phyloP scores from a whole-genome alignment of 2,329 filamentous ascomycete species.

The Ophiostoma ips region DNA sequence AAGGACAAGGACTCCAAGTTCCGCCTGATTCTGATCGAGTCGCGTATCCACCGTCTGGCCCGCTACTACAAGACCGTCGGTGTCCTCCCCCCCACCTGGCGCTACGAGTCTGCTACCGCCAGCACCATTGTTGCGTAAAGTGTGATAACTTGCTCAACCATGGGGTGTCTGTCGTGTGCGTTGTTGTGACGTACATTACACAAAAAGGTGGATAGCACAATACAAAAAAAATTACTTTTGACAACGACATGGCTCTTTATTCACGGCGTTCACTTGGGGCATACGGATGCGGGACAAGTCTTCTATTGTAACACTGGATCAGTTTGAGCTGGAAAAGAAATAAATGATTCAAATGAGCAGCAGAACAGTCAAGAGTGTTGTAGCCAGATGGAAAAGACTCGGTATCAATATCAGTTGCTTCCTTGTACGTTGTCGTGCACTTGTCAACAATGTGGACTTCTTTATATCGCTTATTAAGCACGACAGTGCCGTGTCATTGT shows the following conservation, averaged over 20 bases:
- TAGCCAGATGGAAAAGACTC: too few relatives aligned
- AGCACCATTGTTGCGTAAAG: conserved; percentile 82
- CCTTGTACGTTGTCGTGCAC: too few relatives aligned
- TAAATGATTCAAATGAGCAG: too few relatives aligned
- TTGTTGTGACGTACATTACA: neutral
- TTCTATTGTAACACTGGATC: neutral
- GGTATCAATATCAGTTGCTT: too few relatives aligned
- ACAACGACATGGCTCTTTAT: neutral
- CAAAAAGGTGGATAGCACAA: conserved; percentile 2
- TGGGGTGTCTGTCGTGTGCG: neutral
- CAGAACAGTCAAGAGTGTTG: too few relatives aligned
- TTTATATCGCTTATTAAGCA: too few relatives aligned
- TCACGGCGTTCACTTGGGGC: conserved; percentile 2
- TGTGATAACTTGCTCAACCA: conserved; percentile 12
- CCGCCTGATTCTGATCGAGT: conserved; percentile 99
- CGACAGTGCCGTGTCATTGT: too few relatives aligned
- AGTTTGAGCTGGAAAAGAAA: conserved; percentile 2
- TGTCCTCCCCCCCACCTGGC: conserved; percentile 83
- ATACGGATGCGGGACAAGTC: conserved; percentile 1
- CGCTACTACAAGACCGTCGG: conserved; percentile 90
- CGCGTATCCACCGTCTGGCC: conserved; percentile 98
- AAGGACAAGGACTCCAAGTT: conserved; percentile 99
- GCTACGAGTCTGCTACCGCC: conserved; percentile 96
- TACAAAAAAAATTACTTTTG: neutral
- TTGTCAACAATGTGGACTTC: too few relatives aligned